These are phyloP conservation scores for Artemisia argyi DNA, from an alignment of 129 eudicot genomes.

Conservation along the genomic window DNA sequence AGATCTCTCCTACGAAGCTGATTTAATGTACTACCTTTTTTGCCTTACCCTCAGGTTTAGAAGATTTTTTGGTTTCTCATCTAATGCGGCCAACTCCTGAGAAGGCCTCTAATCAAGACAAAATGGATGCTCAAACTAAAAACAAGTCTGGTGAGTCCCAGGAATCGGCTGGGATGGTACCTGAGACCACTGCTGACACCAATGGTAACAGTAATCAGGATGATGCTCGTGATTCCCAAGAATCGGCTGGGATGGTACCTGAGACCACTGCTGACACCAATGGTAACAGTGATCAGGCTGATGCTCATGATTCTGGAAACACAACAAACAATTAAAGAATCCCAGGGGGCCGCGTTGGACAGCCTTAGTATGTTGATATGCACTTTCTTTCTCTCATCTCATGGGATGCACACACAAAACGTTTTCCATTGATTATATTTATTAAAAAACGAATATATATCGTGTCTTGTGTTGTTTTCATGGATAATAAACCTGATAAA, in stretches of 20 bases:
- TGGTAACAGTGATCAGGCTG: conserved; percentile 34
- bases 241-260: conserved; percentile 45
- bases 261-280: conserved; percentile 45
- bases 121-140: conserved; percentile 47
- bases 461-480: no score
- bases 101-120: conserved; percentile 53
- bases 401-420: no score
- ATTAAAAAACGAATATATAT: no score
- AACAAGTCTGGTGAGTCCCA: conserved; percentile 45
- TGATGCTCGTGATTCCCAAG: conserved; percentile 39
- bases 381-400: no score
- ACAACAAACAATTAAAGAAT: conserved; percentile 35
- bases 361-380: conserved; percentile 68
- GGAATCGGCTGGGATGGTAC: conserved; percentile 45
- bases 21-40: no score
- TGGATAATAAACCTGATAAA: no score
- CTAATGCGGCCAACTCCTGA: conserved; percentile 63
- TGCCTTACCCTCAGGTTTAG: conserved; percentile 95
- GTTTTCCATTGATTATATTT: no score
- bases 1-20: no score
- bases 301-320: conserved; percentile 38
- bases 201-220: conserved; percentile 36
- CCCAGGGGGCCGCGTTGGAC: conserved; percentile 48
- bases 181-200: conserved; percentile 46
- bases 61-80: conserved; percentile 78